Evolutionary conservation across 1,139 yeast genomes (phyloP), one percentile per base, ranked within the genome.

Genomic region (Candida freyschussii): DNA sequence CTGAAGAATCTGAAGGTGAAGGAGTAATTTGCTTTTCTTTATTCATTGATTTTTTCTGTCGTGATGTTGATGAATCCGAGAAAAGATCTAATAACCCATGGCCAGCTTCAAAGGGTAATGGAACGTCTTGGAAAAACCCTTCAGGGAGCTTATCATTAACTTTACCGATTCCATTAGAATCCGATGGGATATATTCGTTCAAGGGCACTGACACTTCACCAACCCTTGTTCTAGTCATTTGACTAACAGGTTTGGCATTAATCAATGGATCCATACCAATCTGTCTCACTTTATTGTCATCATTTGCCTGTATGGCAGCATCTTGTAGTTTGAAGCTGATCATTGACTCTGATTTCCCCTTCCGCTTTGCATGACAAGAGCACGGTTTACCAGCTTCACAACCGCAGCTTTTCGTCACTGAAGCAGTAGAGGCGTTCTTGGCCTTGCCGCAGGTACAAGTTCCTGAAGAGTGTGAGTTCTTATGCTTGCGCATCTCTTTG

Each of bases 401-500:
- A 21, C 70, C 65, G 56, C 87, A 79, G 25, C 76, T 67, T 26
- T 75, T 51, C 13, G 25, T 32, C 7, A 32, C 29, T 6, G 29
- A 18, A 4, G 35, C 13, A 10, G 24, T 20, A 2, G 26, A 20
- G n/a, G 21, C 26, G 24, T 39, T 36, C 60, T 65, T 57, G 69
- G 48, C 68, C 66, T 22, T 67, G 9, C 83, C 81, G 62, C 97
- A 89, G 7, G 76, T 65, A 57, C 96, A 87, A 30, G 72, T 61
- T 11, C 78, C 75, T 1, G 59, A 49, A 2, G 64, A 57, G 53
- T 85, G 95, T 7, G 78, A 63, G 46, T 79, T 75, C 47, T 79
- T 81, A 40, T 67, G 56, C 54, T 80, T 82, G 27, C 96, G 67
- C 49, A 78, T 75, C 37, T 82, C 91, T 40, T 91, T 77, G 55